Conservation (phyloP, 805 yeast genomes). For the Candida corydali region DNA sequence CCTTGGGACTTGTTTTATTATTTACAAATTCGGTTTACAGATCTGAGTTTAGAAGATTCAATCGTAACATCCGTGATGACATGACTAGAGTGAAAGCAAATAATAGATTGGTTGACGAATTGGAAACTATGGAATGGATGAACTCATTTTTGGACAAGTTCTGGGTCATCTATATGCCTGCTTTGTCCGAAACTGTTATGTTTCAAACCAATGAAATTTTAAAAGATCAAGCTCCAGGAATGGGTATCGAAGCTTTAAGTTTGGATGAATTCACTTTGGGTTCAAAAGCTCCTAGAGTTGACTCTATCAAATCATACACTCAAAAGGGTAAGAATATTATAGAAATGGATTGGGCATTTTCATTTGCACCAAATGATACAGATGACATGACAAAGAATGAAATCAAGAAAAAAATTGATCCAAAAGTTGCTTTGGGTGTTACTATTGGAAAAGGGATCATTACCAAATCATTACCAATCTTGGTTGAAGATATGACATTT, state of each 20-base stretch:
- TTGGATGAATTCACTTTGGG: slow-evolving; percentile 79
- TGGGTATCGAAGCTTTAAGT: slow-evolving; percentile 70
- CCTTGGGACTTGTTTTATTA: slow-evolving; percentile 55
- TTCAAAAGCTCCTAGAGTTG: slow-evolving; percentile 72
- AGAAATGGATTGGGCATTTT: slow-evolving; percentile 83
- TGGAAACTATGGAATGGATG: slow-evolving; percentile 80
- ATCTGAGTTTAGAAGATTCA: slow-evolving; percentile 71
- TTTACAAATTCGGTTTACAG: slow-evolving; percentile 65
- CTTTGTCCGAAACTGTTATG: slow-evolving; percentile 69
- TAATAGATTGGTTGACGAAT: slow-evolving; percentile 56
- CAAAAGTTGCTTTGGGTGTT: slow-evolving; percentile 77
- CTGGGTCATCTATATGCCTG: slow-evolving; percentile 89
- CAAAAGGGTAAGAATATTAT: slow-evolving; percentile 61
- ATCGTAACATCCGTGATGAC: slow-evolving; percentile 72
- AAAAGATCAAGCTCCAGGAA: slow-evolving; percentile 75
- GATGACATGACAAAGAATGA: slow-evolving; percentile 80
- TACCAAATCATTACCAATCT: slow-evolving; percentile 69
- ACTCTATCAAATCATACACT: slow-evolving; percentile 68
- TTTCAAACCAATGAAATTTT: slow-evolving; percentile 63
- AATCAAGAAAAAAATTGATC: slow-evolving; percentile 65
- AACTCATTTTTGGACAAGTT: slow-evolving; percentile 73
- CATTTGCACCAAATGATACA: slow-evolving; percentile 77
- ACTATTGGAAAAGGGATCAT: slow-evolving; percentile 78
- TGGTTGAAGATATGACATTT: slow-evolving; percentile 77
- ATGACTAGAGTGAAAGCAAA: slow-evolving; percentile 61